A percentile compares a stretch with the other conserved stretches of the same genome.
phyloP scores from a whole-genome alignment of 2,329 filamentous ascomycete genomes.

The Hyphodiscus sp. region DNA sequence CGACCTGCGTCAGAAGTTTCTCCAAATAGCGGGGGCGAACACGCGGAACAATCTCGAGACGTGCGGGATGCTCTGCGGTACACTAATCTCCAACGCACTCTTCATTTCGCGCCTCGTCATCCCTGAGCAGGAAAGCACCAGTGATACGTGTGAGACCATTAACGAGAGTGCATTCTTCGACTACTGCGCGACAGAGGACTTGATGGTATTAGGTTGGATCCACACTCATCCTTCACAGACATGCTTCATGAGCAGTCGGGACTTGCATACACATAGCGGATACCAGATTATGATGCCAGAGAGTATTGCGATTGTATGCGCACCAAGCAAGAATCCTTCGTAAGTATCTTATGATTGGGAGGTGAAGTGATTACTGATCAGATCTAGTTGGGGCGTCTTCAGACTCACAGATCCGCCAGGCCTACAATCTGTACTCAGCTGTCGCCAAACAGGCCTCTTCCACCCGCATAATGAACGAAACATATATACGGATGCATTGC shows the following conservation, averaged over 20 bases:
- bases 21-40: slow-evolving; percentile 67
- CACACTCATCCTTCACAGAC: slow-evolving; percentile 96
- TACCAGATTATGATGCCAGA: slow-evolving; percentile 97
- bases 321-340: slow-evolving; percentile 71
- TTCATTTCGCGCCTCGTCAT: slow-evolving; percentile 87
- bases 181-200: slow-evolving; percentile 51
- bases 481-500: slow-evolving; percentile 36
- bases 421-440: slow-evolving; percentile 75
- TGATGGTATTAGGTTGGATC: slow-evolving; percentile 59
- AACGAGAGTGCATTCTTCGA: slow-evolving; percentile 83
- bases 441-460: slow-evolving; percentile 72
- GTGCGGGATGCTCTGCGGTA: slow-evolving; percentile 89
- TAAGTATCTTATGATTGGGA: slow-evolving; percentile 38
- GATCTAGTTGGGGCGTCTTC: slow-evolving; percentile 76
- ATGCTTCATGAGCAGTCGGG: slow-evolving; percentile 94
- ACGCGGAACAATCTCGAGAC: slow-evolving; percentile 82
- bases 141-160: slow-evolving; percentile 90
- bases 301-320: slow-evolving; percentile 94
- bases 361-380: slow-evolving; percentile 5
- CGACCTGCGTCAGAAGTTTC: slow-evolving; percentile 66
- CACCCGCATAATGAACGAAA: slow-evolving; percentile 55
- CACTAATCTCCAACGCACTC: slow-evolving; percentile 83
- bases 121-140: slow-evolving; percentile 81
- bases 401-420: slow-evolving; percentile 90
- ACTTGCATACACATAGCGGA: slow-evolving; percentile 87